Conservation (phyloP, 2,329 filamentous ascomycete species). For the Penicillium palitans region DNA sequence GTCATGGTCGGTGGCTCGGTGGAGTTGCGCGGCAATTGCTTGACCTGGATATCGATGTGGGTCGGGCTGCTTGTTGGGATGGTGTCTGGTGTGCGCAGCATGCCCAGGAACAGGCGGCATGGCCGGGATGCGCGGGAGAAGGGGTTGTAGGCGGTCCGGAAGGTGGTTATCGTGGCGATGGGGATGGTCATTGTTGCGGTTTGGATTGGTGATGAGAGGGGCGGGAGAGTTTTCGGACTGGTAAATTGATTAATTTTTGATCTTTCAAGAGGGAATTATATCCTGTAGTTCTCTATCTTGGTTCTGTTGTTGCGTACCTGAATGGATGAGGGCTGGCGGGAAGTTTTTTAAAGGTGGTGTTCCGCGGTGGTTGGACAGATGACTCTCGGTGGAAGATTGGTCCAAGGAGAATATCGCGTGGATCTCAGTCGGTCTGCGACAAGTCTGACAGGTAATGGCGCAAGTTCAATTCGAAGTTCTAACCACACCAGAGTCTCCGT, state of each 20-base stretch:
- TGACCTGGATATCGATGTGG: constrained; percentile 74
- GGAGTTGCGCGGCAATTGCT: constrained; percentile 69
- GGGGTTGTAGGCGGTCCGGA: constrained; percentile 87
- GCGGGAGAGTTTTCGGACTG: not conserved
- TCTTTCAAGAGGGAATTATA: not conserved
- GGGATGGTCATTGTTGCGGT: constrained; percentile 39
- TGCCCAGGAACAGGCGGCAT: constrained; percentile 82
- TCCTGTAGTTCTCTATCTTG: not conserved
- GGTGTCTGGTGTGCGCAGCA: constrained; percentile 80
- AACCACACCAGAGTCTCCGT: constrained; percentile 5
- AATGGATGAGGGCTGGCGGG: constrained; percentile 2
- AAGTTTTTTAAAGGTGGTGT: constrained; percentile 16
- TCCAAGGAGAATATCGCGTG: not conserved
- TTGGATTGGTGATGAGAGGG: not conserved
- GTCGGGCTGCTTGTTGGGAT: constrained; percentile 72
- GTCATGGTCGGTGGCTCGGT: constrained; percentile 67
- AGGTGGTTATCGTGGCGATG: constrained; percentile 61
- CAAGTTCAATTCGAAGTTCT: constrained; percentile 9
- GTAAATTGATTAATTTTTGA: not conserved
- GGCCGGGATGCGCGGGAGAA: constrained; percentile 79
- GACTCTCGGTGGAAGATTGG: not conserved
- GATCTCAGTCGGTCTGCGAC: not conserved
- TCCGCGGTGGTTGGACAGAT: not conserved
- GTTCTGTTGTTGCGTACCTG: constrained; percentile 9
- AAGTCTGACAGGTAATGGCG: not conserved